A percentile compares a stretch with the other conserved stretches of the same genome.
Conservation (phyloP, 75 land plant genomes). For the Isoetes taiwanensis region DNA sequence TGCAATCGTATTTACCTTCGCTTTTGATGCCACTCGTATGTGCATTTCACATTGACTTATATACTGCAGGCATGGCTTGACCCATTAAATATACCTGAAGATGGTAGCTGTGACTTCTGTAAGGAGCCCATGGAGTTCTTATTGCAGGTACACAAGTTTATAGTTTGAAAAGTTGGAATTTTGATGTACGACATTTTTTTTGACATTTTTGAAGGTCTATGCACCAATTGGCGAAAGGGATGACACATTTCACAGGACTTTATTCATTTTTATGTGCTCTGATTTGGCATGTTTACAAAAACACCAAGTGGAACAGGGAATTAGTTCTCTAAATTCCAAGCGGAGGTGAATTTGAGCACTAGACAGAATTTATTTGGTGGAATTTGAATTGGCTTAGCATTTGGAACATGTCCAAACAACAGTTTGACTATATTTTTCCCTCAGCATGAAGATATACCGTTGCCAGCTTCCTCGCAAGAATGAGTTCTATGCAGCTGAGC, state of each 20-base stretch:
- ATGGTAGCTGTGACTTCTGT: slow-evolving; percentile 56
- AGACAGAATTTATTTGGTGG: not conserved
- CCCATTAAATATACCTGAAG: slow-evolving; percentile 48
- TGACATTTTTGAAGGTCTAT: slow-evolving; percentile 35
- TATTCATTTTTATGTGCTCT: slow-evolving; percentile 74
- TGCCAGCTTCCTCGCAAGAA: slow-evolving; percentile 60
- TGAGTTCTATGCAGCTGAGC: slow-evolving; percentile 48
- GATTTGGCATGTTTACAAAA: slow-evolving; percentile 62
- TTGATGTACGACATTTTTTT: not conserved
- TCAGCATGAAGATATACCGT: slow-evolving; percentile 89
- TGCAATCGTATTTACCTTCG: not conserved
- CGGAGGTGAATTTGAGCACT: not conserved
- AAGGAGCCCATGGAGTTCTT: slow-evolving; percentile 54
- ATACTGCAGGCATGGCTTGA: slow-evolving; percentile 73
- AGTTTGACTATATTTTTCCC: not conserved
- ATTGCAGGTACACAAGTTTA: slow-evolving; percentile 40
- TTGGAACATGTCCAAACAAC: too few species aligned
- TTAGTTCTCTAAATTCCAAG: not conserved
- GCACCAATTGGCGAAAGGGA: slow-evolving; percentile 44
- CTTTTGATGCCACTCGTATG: not conserved
- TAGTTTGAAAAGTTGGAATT: not conserved
- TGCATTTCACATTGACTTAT: not conserved
- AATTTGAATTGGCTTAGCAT: not conserved
- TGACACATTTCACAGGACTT: slow-evolving; percentile 51
- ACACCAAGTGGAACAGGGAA: slow-evolving; percentile 73